Percentiles rank a stretch among this genome's conserved stretches.
phyloP scores from a whole-genome alignment of 2,329 filamentous ascomycete species.

The Annulohypoxylon truncatum region DNA sequence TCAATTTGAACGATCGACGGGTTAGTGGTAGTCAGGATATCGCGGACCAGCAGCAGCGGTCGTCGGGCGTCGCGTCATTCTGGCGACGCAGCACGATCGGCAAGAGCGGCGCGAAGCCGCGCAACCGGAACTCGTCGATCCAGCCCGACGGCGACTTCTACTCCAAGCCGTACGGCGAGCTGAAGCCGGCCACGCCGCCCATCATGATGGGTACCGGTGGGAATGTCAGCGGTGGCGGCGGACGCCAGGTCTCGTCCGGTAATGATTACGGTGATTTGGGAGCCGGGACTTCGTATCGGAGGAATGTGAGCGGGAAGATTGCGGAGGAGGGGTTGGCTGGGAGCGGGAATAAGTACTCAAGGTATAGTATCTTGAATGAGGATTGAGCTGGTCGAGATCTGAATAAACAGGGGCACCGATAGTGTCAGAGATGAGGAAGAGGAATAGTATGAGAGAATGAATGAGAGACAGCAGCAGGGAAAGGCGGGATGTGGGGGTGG shows the following conservation, averaged over 20 bases:
- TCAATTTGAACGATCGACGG: conserved; percentile 58
- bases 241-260: conserved; percentile 68
- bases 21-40: conserved; percentile 60
- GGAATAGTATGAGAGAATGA: background rate
- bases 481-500: background rate
- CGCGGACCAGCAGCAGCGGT: conserved; percentile 54
- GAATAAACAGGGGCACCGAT: too few relatives aligned
- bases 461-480: background rate
- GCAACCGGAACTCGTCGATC: conserved; percentile 58
- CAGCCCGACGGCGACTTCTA: conserved; percentile 63
- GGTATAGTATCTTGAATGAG: conserved; percentile 47
- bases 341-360: conserved; percentile 37
- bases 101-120: background rate
- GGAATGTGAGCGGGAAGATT: conserved; percentile 78
- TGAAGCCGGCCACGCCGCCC: conserved; percentile 65
- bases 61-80: conserved; percentile 43
- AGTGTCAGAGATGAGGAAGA: too few relatives aligned
- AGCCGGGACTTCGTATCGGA: conserved; percentile 47
- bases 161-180: conserved; percentile 69
- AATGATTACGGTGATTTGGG: conserved; percentile 64
- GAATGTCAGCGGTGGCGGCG: conserved; percentile 31
- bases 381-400: background rate
- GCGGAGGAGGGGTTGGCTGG: conserved; percentile 74
- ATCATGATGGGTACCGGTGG: conserved; percentile 64
- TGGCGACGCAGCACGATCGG: conserved; percentile 34